A percentile compares a stretch with the other conserved stretches of the same genome.
Conservation (phyloP, 1,139 yeast species). For the Nakaseomyces uthaithaninus region DNA sequence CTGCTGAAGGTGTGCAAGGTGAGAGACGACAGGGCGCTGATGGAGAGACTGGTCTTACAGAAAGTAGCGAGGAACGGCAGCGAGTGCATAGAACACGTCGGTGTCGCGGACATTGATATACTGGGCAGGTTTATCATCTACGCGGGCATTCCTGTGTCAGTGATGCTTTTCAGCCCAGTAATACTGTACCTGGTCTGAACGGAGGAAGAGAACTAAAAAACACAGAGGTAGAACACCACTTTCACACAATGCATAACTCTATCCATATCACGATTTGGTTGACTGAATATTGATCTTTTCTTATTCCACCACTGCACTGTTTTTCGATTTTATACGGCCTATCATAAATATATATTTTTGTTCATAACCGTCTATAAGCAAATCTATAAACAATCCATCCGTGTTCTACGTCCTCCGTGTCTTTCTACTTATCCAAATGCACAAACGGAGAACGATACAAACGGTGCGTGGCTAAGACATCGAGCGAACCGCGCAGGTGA, state of each 20-base stretch:
- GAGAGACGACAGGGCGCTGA: constrained; percentile 22
- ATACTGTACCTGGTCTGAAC: constrained; percentile 6
- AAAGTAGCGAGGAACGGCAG: constrained; percentile 7
- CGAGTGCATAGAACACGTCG: constrained; percentile 23
- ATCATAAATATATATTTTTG: background rate
- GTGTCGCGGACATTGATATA: constrained; percentile 26
- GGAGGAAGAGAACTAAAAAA: background rate
- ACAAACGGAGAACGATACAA: too few species aligned
- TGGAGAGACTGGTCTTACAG: constrained; percentile 6
- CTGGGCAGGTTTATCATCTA: constrained; percentile 28
- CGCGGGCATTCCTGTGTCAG: constrained; percentile 28
- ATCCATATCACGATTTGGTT: background rate
- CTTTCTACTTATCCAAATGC: too few species aligned
- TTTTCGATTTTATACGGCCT: too few species aligned
- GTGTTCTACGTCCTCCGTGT: too few species aligned
- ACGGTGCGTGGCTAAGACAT: too few species aligned
- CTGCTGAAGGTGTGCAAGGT: constrained; percentile 16
- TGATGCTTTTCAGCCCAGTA: constrained; percentile 24
- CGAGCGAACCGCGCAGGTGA: too few species aligned
- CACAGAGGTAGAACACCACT: background rate
- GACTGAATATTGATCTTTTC: background rate
- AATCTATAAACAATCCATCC: too few species aligned
- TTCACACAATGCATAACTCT: background rate
- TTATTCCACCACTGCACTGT: too few species aligned
- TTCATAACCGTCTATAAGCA: too few species aligned